Evolutionary conservation across 495 filamentous ascomycete species (phyloP).

Genomic region (Podospora fimiseda): DNA sequence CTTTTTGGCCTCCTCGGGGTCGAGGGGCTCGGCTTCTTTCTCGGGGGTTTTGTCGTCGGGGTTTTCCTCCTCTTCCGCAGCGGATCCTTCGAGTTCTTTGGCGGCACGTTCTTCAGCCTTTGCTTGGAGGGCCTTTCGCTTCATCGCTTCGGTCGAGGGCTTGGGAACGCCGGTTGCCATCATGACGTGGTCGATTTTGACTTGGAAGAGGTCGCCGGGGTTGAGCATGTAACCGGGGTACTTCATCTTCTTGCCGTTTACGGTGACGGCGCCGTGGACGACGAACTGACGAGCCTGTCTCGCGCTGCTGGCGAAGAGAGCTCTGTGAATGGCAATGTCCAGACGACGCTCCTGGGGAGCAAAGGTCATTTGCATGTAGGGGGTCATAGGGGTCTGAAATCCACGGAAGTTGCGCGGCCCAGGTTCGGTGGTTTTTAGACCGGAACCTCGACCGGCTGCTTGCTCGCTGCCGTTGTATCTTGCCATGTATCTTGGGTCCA

Average conservation of each 20-base stretch:
- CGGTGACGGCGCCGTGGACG: slow-evolving; percentile 84
- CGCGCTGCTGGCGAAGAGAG: slow-evolving; percentile 91
- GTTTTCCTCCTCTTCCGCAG: slow-evolving; percentile 14
- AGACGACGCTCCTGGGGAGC: slow-evolving; percentile 84
- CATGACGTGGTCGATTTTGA: slow-evolving; percentile 81
- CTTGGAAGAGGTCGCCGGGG: slow-evolving; percentile 95
- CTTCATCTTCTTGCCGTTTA: slow-evolving; percentile 95
- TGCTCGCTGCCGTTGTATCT: slow-evolving; percentile 68
- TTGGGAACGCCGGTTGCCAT: slow-evolving; percentile 77
- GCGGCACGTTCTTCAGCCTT: not conserved
- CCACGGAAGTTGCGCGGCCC: not conserved
- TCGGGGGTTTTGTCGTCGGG: not conserved
- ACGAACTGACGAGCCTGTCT: slow-evolving; percentile 92
- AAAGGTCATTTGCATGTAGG: slow-evolving; percentile 90
- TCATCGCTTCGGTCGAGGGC: not conserved
- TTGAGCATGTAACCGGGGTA: slow-evolving; percentile 93
- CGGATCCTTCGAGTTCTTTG: not conserved
- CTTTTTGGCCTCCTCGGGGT: slow-evolving; percentile 24
- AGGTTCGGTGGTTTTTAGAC: slow-evolving; percentile 22
- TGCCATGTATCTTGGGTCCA: slow-evolving; percentile 73
- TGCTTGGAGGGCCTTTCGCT: not conserved
- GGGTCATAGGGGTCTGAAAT: slow-evolving; percentile 42
- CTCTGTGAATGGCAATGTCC: slow-evolving; percentile 85
- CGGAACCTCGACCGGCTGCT: slow-evolving; percentile 76
- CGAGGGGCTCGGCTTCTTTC: slow-evolving; percentile 25